Base-by-base conservation (phyloP, 805 yeast genomes). In the Candida railenensis region DNA sequence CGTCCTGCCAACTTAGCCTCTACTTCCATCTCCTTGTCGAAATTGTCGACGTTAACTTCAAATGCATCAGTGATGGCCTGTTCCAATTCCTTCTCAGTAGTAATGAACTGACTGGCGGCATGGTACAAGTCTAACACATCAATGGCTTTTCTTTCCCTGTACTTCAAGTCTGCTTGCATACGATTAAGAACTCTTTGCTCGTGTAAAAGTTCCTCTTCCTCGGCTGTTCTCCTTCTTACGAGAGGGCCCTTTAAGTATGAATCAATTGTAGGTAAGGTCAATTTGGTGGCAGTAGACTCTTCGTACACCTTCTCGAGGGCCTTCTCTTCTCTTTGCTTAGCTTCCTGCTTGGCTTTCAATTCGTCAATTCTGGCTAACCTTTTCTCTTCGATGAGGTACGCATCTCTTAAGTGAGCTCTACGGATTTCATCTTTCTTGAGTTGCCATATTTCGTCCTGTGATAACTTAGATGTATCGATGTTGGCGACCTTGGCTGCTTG, bases 191-290 rank as follows among this genome's bases (percentile, higher is more conserved):
- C 65, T 53, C 91, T 77, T 63, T 86, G 87, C 56, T 80, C 76
- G 25, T 65, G 55, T 52, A 88, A 67, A 22, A 77, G 56, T 44
- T 74, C 77, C 43, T 67, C 63, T 66, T 91, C 96, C 57, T 83
- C 94, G 20, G 69, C 73, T 0, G 95, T 85, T 63, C 96, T 78
- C 40, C 69, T 78, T 59, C 86, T 77, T 74, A 91, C 79, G 49
- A 89, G 67, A 14, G 92, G 87, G 2, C 87, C 88, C 19, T 76
- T 63, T 49, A 88, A 65, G 52, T 82, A 74, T 34, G 77, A 74
- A 56, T 85, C 89, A 47, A 90, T 72, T 1, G 96, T 86, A 40
- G 97, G 97, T 43, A 89, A 71, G 1, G 96, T 88, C 57, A 85
- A 76, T 56, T 73, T 70, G 42, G 81, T 74, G 20, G 89, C 84